Conservation (phyloP, 2,329 filamentous ascomycete species). For the Cryphonectria radicalis region DNA sequence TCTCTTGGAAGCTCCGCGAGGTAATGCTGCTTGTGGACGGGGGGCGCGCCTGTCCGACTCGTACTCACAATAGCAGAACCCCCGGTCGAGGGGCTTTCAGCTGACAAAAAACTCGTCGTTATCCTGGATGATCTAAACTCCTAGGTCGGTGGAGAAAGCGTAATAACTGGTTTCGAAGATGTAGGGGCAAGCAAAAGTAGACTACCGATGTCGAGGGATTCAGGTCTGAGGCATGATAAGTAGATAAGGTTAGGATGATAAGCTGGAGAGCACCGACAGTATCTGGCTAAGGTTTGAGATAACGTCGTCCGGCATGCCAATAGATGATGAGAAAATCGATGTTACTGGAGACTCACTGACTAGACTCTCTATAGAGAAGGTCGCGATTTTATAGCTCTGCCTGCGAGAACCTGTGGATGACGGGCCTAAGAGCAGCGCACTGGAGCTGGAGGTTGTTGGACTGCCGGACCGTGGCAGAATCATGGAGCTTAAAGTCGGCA, state of each 20-base stretch:
- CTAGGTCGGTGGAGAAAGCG: background rate
- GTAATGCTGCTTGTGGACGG: background rate
- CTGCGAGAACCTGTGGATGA: background rate
- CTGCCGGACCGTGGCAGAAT: background rate
- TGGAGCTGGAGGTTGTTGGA: background rate
- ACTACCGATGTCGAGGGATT: background rate
- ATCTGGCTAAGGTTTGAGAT: background rate
- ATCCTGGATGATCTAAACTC: background rate
- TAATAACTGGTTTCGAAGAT: background rate
- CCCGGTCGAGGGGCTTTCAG: background rate
- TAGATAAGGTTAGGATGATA: background rate
- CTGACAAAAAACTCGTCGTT: background rate
- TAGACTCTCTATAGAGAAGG: background rate
- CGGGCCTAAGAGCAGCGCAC: no score
- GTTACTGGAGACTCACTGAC: background rate
- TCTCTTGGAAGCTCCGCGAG: background rate
- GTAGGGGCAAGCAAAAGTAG: background rate
- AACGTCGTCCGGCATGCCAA: no score
- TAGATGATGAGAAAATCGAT: background rate
- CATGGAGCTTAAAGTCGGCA: background rate
- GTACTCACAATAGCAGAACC: background rate
- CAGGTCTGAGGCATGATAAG: no score
- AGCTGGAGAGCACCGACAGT: background rate
- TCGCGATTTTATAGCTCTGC: background rate
- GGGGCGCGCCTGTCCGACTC: background rate